These are phyloP conservation scores for Suhomyces coccinellae DNA, from an alignment of 1,139 yeast genomes.

Conservation along the genomic window DNA sequence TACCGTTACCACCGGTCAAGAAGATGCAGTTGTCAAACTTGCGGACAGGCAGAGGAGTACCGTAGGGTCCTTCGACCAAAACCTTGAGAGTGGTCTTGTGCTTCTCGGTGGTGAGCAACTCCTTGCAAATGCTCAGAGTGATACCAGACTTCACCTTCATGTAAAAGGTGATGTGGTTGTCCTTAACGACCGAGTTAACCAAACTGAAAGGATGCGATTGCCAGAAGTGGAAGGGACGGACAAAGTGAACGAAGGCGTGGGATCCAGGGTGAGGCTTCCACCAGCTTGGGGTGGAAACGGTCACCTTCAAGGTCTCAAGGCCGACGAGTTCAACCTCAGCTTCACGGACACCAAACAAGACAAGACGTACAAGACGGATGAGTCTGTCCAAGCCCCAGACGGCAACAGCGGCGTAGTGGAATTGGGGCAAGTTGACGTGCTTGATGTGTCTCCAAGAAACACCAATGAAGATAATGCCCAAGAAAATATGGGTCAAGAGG, in stretches of 20 bases:
- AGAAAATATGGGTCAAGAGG: constrained; percentile 18
- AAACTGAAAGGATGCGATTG: constrained; percentile 26
- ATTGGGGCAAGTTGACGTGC: constrained; percentile 5
- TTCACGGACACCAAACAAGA: constrained; percentile 19
- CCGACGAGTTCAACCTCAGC: constrained; percentile 21
- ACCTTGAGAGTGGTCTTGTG: constrained; percentile 26
- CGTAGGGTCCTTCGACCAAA: constrained; percentile 64
- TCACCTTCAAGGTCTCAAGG: constrained; percentile 21
- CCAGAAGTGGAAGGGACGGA: constrained; percentile 22
- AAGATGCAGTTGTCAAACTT: constrained; percentile 19
- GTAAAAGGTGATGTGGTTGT: constrained; percentile 20
- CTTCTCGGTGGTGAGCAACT: constrained; percentile 15
- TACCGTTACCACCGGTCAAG: constrained; percentile 70
- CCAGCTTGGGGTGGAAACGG: constrained; percentile 16
- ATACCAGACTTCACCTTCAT: constrained; percentile 26
- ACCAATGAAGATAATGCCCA: constrained; percentile 18
- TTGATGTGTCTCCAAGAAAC: constrained; percentile 17
- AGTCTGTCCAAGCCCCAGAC: constrained; percentile 22
- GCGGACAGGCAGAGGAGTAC: constrained; percentile 16
- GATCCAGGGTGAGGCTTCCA: constrained; percentile 21
- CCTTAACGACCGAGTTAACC: constrained; percentile 17
- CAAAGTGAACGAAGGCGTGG: constrained; percentile 21
- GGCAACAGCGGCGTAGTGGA: constrained; percentile 19
- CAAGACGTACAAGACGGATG: constrained; percentile 17
- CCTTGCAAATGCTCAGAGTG: constrained; percentile 18